A percentile compares a stretch with the other conserved stretches of the same genome.
These are phyloP conservation scores for Erysimum pusillum DNA, from an alignment of 441 rosid species.

Conservation along the genomic window DNA sequence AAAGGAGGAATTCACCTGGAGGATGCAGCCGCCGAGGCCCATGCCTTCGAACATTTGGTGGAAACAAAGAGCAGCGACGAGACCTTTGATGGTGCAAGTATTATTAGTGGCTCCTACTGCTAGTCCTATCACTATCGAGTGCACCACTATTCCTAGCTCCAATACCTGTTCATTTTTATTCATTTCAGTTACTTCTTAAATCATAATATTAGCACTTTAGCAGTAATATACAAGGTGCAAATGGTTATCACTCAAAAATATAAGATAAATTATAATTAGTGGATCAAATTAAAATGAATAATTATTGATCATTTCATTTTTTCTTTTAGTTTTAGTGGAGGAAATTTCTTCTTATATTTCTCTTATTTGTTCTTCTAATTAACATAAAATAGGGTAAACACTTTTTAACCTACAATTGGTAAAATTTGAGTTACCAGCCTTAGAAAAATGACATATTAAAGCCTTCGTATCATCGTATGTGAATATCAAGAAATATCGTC, in stretches of 20 bases:
- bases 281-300: no score
- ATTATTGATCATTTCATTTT: no score
- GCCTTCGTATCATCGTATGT: no score
- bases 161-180: constrained; percentile 50
- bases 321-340: no score
- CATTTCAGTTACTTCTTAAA: neutral
- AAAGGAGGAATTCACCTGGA: constrained; percentile 50
- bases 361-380: no score
- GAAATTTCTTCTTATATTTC: no score
- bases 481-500: neutral
- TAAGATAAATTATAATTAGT: no score
- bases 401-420: neutral
- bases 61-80: constrained; percentile 73
- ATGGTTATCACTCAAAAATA: no score
- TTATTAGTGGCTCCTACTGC: constrained; percentile 63
- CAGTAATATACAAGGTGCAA: neutral
- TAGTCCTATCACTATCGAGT: constrained; percentile 64
- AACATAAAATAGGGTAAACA: no score
- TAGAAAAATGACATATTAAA: no score
- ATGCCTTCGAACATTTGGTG: constrained; percentile 88
- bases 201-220: neutral
- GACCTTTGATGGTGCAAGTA: constrained; percentile 62
- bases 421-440: no score
- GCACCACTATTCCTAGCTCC: constrained; percentile 61
- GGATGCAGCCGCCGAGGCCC: constrained; percentile 79